Percentiles rank a stretch among this genome's conserved stretches.
phyloP scores from a whole-genome alignment of 768 basidiomycete genomes.

The Amanita molliuscula region DNA sequence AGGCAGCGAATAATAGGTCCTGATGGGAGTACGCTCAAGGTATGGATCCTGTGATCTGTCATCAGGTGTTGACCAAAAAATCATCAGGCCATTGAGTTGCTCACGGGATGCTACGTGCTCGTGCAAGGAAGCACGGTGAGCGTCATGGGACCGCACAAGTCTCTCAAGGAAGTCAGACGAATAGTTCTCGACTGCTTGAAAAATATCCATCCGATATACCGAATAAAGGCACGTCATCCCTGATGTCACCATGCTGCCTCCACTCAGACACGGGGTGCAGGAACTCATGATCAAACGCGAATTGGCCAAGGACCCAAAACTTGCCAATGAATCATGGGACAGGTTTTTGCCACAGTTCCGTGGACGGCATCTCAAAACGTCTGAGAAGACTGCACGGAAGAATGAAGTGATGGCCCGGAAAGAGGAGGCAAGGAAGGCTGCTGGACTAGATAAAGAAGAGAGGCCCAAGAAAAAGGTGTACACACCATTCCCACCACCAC shows the following conservation, averaged over 20 bases:
- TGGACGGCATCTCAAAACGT: slow-evolving; percentile 84
- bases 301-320: slow-evolving; percentile 94
- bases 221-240: slow-evolving; percentile 67
- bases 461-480: slow-evolving; percentile 79
- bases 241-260: slow-evolving; percentile 1
- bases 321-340: slow-evolving; percentile 92
- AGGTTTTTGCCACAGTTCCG: slow-evolving; percentile 96
- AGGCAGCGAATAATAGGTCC: slow-evolving; percentile 96
- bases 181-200: slow-evolving; percentile 99
- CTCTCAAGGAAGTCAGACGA: slow-evolving; percentile 89
- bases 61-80: not conserved
- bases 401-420: slow-evolving; percentile 59
- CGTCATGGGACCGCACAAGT: slow-evolving; percentile 94
- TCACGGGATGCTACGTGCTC: slow-evolving; percentile 94
- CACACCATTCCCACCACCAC: slow-evolving; percentile 98
- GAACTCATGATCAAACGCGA: slow-evolving; percentile 98
- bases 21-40: slow-evolving; percentile 95
- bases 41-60: slow-evolving; percentile 20
- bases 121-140: slow-evolving; percentile 98
- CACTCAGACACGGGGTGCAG: slow-evolving; percentile 25
- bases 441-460: slow-evolving; percentile 41
- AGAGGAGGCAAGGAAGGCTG: slow-evolving; percentile 53
- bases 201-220: slow-evolving; percentile 98
- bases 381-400: slow-evolving; percentile 89
- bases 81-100: slow-evolving; percentile 83